phyloP scores from a whole-genome alignment of 2,329 filamentous ascomycete species.

The Aciculosporium take region DNA sequence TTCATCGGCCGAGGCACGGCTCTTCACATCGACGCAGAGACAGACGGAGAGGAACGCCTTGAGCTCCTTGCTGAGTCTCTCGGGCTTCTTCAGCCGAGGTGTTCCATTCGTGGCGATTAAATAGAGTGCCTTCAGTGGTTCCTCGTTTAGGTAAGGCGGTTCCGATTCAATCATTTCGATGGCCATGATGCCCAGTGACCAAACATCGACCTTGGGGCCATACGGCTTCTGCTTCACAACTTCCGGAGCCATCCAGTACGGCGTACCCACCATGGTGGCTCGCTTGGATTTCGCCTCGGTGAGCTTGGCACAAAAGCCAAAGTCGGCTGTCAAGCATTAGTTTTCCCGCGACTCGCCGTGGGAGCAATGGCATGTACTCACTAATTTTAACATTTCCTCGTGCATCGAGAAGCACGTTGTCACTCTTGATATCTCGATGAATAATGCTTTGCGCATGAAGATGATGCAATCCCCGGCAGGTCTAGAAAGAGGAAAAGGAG shows the following conservation, averaged over 20 bases:
- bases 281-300: slow-evolving; percentile 95
- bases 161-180: slow-evolving; percentile 99
- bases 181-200: slow-evolving; percentile 98
- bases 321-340: slow-evolving; percentile 60
- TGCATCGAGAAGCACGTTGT: slow-evolving; percentile 90
- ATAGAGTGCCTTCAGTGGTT: slow-evolving; percentile 92
- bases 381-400: slow-evolving; percentile 96
- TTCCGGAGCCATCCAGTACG: slow-evolving; percentile 99
- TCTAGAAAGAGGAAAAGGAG: slow-evolving; percentile 37
- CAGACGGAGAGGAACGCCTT: slow-evolving; percentile 96
- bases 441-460: slow-evolving; percentile 95
- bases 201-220: slow-evolving; percentile 95
- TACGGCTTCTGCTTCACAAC: slow-evolving; percentile 99
- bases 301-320: slow-evolving; percentile 97
- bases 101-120: slow-evolving; percentile 97
- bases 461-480: slow-evolving; percentile 87
- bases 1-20: slow-evolving; percentile 80
- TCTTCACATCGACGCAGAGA: slow-evolving; percentile 91
- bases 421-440: slow-evolving; percentile 97
- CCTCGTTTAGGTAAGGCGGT: slow-evolving; percentile 93
- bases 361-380: slow-evolving; percentile 34
- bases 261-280: slow-evolving; percentile 96
- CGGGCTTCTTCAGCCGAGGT: slow-evolving; percentile 90
- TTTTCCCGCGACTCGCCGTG: background rate
- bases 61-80: slow-evolving; percentile 94